phyloP scores from a whole-genome alignment of 345 rosid genomes.

The Salix caprea region DNA sequence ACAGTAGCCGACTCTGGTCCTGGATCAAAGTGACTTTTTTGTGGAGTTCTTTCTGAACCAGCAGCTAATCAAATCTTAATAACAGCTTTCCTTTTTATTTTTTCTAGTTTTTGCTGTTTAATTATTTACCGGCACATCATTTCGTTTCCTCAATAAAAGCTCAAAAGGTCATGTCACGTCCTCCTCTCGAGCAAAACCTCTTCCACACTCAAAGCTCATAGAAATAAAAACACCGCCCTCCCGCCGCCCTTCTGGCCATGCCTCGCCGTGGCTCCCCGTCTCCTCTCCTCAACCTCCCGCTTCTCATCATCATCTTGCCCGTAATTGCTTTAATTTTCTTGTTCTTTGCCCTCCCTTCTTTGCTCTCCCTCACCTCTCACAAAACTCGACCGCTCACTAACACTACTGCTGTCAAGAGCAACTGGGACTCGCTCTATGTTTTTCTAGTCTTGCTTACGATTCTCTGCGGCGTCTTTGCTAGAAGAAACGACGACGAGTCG shows the following conservation, averaged over 20 bases:
- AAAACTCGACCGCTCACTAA: slow-evolving; percentile 30
- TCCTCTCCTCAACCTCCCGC: slow-evolving; percentile 38
- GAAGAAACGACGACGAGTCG: slow-evolving; percentile 47
- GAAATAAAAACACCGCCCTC: slow-evolving; percentile 13
- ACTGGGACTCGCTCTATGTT: slow-evolving; percentile 68
- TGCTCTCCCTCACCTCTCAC: slow-evolving; percentile 42
- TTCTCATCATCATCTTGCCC: slow-evolving; percentile 51
- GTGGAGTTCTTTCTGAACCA: too few relatives aligned
- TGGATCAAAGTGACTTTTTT: too few relatives aligned
- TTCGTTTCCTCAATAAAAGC: too few relatives aligned
- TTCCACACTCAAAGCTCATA: not conserved
- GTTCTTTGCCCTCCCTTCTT: slow-evolving; percentile 38
- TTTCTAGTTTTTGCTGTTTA: too few relatives aligned
- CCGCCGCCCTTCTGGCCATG: not conserved
- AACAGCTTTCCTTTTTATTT: too few relatives aligned
- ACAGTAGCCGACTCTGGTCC: too few relatives aligned
- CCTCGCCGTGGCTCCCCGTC: slow-evolving; percentile 33
- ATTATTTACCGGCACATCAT: too few relatives aligned
- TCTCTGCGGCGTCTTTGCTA: slow-evolving; percentile 66
- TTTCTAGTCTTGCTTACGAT: slow-evolving; percentile 63
- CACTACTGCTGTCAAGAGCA: slow-evolving; percentile 32
- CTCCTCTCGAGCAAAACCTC: too few relatives aligned
- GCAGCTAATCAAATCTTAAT: too few relatives aligned
- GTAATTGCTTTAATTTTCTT: slow-evolving; percentile 37
- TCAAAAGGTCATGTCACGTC: too few relatives aligned